A percentile compares a stretch with the other conserved stretches of the same genome.
Evolutionary conservation across 2,329 filamentous ascomycete genomes (phyloP).

Genomic region (Aspergillus luchuensis): DNA sequence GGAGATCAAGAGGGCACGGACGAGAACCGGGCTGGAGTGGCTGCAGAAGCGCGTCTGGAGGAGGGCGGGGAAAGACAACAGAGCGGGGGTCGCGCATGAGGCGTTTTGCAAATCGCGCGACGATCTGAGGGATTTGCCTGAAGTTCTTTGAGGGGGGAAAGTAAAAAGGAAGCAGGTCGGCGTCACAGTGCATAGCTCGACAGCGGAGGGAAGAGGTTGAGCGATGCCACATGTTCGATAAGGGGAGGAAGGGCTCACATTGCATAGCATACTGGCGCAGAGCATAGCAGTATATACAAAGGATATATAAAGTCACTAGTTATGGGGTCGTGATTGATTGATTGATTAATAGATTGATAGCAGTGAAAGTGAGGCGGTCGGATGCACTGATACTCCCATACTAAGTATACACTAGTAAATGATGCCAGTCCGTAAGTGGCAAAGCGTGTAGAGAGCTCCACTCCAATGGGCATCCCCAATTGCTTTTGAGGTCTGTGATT

Average conservation of each 20-base stretch:
- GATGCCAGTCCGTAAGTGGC: background rate
- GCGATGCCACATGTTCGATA: background rate
- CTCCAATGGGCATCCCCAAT: background rate
- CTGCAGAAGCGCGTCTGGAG: background rate
- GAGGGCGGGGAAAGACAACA: background rate
- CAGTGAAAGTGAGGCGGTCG: background rate
- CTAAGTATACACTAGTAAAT: background rate
- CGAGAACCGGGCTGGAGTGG: slow-evolving; percentile 7
- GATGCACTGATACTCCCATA: background rate
- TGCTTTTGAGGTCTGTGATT: background rate
- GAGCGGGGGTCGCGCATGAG: slow-evolving; percentile 5
- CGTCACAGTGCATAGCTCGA: background rate
- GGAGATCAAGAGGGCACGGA: slow-evolving; percentile 6
- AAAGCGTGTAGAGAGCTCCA: background rate
- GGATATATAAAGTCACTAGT: background rate
- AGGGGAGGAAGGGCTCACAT: background rate
- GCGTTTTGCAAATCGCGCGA: slow-evolving; percentile 5
- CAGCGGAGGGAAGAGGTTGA: background rate
- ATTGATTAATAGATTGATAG: background rate
- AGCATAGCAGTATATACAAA: background rate
- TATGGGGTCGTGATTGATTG: too few species aligned
- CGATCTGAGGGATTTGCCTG: slow-evolving; percentile 15
- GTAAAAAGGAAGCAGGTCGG: background rate
- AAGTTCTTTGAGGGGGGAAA: background rate
- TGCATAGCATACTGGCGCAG: background rate